These are phyloP conservation scores for Hypoxylon rickii DNA, from an alignment of 495 filamentous ascomycete species.

Conservation along the genomic window DNA sequence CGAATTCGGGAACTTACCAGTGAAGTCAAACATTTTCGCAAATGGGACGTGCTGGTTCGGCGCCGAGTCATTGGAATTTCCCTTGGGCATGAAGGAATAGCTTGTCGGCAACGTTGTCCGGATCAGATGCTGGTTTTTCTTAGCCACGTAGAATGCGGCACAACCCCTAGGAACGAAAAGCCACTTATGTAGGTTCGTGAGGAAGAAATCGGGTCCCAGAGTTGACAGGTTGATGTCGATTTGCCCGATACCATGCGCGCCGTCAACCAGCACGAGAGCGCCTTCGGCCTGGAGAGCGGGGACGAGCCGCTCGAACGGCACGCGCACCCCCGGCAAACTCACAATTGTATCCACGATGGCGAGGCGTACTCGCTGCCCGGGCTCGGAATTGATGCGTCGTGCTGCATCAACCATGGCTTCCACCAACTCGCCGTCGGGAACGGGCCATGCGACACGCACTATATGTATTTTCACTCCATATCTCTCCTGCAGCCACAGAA, in stretches of 20 bases:
- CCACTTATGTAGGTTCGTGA: constrained; percentile 91
- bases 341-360: constrained; percentile 82
- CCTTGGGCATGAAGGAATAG: background rate
- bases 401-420: constrained; percentile 52
- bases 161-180: constrained; percentile 80
- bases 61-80: no score
- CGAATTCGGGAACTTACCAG: constrained; percentile 19
- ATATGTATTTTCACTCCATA: constrained; percentile 20
- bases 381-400: constrained; percentile 46
- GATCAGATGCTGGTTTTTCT: constrained; percentile 72
- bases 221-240: constrained; percentile 66
- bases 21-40: constrained; percentile 30
- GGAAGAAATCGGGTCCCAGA: constrained; percentile 81
- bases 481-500: constrained; percentile 65
- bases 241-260: constrained; percentile 80
- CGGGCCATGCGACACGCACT: constrained; percentile 56
- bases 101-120: constrained; percentile 74
- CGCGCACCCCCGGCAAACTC: constrained; percentile 72
- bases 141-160: constrained; percentile 78
- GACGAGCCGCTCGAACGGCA: constrained; percentile 75
- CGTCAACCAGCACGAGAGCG: constrained; percentile 72
- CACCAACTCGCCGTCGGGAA: constrained; percentile 62
- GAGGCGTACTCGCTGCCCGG: constrained; percentile 55
- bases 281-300: constrained; percentile 65
- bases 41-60: no score